These are phyloP conservation scores for Mercurialis annua DNA, from an alignment of 345 rosid genomes.

Conservation along the genomic window DNA sequence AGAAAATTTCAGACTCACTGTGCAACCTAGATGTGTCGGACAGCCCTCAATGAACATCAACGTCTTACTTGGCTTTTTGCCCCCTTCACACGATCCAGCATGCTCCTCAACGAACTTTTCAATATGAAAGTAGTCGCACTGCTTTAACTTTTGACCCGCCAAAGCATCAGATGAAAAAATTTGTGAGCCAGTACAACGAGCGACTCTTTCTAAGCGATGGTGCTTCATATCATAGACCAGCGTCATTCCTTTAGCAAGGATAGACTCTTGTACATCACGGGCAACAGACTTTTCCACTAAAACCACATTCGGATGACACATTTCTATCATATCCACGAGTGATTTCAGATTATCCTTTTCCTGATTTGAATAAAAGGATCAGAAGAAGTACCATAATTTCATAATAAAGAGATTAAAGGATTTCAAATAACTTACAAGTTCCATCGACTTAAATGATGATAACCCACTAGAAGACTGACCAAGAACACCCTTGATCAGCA, in stretches of 20 bases:
- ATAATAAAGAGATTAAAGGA: neutral
- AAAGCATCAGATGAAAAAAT: constrained; percentile 54
- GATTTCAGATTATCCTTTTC: constrained; percentile 54
- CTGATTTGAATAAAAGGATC: constrained; percentile 40
- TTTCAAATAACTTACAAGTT: constrained; percentile 42
- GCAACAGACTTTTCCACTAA: constrained; percentile 90
- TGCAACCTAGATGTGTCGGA: constrained; percentile 75
- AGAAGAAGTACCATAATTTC: constrained; percentile 14
- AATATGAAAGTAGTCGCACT: constrained; percentile 74
- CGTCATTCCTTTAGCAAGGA: constrained; percentile 67
- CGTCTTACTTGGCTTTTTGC: constrained; percentile 75
- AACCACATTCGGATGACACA: constrained; percentile 67
- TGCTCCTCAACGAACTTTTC: constrained; percentile 85
- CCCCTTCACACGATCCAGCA: constrained; percentile 56
- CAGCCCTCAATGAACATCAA: constrained; percentile 93
- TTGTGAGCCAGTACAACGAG: constrained; percentile 76
- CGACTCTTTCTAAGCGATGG: constrained; percentile 78
- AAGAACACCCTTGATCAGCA: constrained; percentile 64
- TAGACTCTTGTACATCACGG: constrained; percentile 73
- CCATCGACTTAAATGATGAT: constrained; percentile 71
- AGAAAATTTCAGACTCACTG: constrained; percentile 54
- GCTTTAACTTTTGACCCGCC: constrained; percentile 58
- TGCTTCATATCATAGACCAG: constrained; percentile 88
- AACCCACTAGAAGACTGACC: constrained; percentile 73
- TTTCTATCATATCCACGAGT: constrained; percentile 57